Conservation (phyloP, 1,139 yeast genomes). For the Diutina sp. region DNA sequence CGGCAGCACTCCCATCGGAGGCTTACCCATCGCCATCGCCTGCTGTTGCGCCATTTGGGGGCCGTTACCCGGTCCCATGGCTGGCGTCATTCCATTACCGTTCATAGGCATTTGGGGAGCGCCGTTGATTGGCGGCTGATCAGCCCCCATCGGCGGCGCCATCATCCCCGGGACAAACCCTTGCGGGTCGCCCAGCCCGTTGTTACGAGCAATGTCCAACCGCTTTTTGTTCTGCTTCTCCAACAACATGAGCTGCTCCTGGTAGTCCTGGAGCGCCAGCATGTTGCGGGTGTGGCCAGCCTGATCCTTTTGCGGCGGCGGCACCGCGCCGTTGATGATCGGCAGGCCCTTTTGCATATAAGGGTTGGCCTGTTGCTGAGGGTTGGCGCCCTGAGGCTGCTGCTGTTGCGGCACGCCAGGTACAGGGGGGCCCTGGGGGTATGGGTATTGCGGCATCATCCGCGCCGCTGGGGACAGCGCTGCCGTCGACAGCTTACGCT, state of each 20-base stretch:
- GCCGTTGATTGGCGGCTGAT: constrained; percentile 11
- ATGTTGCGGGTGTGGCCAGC: neutral
- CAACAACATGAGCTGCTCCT: constrained; percentile 57
- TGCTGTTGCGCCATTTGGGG: constrained; percentile 1
- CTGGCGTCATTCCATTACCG: neutral
- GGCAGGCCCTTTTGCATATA: constrained; percentile 10
- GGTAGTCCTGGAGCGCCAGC: constrained; percentile 52
- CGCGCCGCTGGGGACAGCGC: neutral
- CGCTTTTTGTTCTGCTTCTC: constrained; percentile 64
- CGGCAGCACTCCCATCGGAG: neutral
- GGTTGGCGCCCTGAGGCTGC: constrained; percentile 3
- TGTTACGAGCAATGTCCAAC: constrained; percentile 34
- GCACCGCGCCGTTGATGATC: neutral
- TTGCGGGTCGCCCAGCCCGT: constrained; percentile 11
- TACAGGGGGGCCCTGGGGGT: constrained; percentile 4
- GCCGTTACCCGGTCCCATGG: neutral
- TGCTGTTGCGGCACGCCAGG: neutral
- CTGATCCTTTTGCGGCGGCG: neutral
- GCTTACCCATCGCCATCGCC: neutral
- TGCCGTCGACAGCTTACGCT: neutral
- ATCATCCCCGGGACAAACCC: constrained; percentile 7
- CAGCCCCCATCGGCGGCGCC: constrained; percentile 7
- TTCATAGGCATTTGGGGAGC: neutral
- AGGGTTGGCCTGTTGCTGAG: constrained; percentile 10
- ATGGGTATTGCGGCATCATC: constrained; percentile 3